phyloP scores from a whole-genome alignment of 257 asterid species.

The Cruciata laevipes region DNA sequence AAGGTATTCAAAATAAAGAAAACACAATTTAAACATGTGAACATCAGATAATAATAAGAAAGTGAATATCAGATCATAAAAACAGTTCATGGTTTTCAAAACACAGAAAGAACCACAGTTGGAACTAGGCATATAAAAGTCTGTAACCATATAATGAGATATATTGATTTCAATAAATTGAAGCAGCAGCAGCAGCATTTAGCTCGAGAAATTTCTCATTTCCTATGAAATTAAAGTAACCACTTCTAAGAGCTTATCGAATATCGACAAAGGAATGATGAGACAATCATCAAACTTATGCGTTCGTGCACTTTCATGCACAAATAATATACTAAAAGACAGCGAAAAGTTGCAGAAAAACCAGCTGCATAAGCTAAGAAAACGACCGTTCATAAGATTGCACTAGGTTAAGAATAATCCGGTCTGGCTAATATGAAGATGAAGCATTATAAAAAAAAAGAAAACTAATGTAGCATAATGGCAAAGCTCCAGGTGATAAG shows the following conservation, averaged over 20 bases:
- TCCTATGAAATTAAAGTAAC: background rate
- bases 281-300: background rate
- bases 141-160: background rate
- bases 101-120: too few species aligned
- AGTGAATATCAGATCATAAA: too few species aligned
- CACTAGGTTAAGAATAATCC: background rate
- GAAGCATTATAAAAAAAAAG: background rate
- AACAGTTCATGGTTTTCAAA: background rate
- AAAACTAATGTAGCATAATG: conserved; percentile 27
- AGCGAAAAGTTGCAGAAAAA: background rate
- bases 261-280: background rate
- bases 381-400: background rate
- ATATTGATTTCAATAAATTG: background rate
- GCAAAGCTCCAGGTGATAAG: conserved; percentile 27
- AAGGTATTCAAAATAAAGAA: too few species aligned
- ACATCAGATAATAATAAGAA: too few species aligned
- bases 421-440: background rate
- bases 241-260: background rate
- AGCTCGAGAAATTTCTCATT: background rate
- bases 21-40: too few species aligned
- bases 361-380: background rate
- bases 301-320: background rate
- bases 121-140: too few species aligned
- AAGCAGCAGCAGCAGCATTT: background rate
- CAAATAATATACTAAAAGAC: background rate